Evolutionary conservation across 2,329 filamentous ascomycete genomes (phyloP).

Genomic region (Fusarium sp.): DNA sequence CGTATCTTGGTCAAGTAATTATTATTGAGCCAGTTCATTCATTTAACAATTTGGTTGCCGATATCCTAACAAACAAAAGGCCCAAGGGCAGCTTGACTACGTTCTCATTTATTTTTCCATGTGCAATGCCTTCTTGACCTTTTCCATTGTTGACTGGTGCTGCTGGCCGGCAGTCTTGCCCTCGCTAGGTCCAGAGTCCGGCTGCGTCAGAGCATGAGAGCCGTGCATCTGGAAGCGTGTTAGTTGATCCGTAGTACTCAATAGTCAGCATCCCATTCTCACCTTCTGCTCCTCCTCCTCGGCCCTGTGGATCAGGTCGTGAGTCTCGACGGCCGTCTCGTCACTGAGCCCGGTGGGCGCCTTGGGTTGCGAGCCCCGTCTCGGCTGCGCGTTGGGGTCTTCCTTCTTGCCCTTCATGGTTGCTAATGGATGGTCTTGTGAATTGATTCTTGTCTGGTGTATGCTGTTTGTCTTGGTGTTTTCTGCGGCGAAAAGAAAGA

Average conservation of each 20-base stretch:
- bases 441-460: not conserved
- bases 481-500: not conserved
- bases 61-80: not conserved
- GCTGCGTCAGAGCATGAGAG: constrained; percentile 37
- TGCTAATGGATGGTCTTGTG: not conserved
- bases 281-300: constrained; percentile 51
- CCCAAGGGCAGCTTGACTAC: not conserved
- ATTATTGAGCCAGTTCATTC: constrained; percentile 6
- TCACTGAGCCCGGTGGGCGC: constrained; percentile 43
- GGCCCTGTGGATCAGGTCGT: constrained; percentile 51
- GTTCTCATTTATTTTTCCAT: constrained; percentile 30
- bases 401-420: constrained; percentile 12
- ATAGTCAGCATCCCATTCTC: rapidly evolving
- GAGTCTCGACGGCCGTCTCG: constrained; percentile 47
- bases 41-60: constrained; percentile 25
- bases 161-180: not conserved
- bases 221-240: constrained; percentile 37
- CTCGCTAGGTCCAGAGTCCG: constrained; percentile 28
- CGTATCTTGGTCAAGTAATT: not conserved
- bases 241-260: not conserved
- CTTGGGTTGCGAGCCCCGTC: constrained; percentile 22
- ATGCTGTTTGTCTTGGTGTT: not conserved
- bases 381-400: not conserved
- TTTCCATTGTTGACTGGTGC: constrained; percentile 34
- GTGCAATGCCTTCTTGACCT: constrained; percentile 45